Evolutionary conservation across 768 basidiomycete genomes (phyloP), one percentile per base, ranked within the genome.

Genomic region (Hygrophoropsis aurantiaca): DNA sequence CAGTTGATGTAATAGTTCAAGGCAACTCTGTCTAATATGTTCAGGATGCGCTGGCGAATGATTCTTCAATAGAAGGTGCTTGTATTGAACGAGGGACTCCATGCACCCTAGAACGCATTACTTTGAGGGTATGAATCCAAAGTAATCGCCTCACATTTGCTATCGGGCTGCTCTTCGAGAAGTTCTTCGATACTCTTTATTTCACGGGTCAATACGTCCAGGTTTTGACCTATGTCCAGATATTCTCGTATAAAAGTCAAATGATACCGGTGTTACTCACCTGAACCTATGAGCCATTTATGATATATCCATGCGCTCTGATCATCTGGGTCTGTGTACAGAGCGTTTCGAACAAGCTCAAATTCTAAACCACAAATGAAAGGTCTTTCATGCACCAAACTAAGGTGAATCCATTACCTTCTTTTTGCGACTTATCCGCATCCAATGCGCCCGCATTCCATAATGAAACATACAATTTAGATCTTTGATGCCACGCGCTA

Each of bases 291-390:
- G 2, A 99, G 75, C 94, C 95, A 98, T n/a, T 94, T 82, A 59
- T 98, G 97, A 64, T 98, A 99, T 47, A 99, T 82, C 97, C 97
- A 99, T 1, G 90, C 92, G 50, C 91, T 93, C 65, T 98, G 95
- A 65, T 98, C 95, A 37, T 84, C 82, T 3, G 97, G 97, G 59
- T 97, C 94, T 0, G 94, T 97, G 68, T 94, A 99, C 72, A 98
- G 81, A 1, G 95, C 97, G 59, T 95, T 93, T 57, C 84, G 79
- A 11, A 97, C 85, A 7, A 98, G 75, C 33, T 94, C 91, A 60
- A 95, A 93, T 61, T 99, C 97, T 99, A n/a, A n/a, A n/a, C n/a
- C 60, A 13, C 27, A 30, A 30, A 0, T 21, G 40, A 8, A 21
- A 42, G 23, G 25, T 10, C 6, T 6, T n/a, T 18, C 8, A 10